Base-by-base conservation (phyloP, 2,329 filamentous ascomycete species). In the Hysterium pulicare region DNA sequence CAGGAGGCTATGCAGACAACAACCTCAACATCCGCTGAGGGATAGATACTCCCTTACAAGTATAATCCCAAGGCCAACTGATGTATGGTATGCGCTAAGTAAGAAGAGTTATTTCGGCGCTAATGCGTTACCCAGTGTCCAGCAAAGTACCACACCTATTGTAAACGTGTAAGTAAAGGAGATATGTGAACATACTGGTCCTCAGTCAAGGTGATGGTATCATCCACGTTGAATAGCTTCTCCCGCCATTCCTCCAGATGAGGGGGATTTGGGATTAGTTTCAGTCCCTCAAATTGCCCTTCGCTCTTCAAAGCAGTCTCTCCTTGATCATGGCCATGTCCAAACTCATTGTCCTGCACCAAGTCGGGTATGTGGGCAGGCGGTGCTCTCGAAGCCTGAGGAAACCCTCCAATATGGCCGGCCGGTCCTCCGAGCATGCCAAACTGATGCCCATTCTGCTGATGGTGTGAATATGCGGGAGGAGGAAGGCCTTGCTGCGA, bases 171-270 rank as follows among this genome's bases (percentile, higher is more conserved):
- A n/a, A n/a, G n/a, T n/a, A n/a, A n/a, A n/a, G n/a, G 13, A 31
- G 11, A 33, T 13, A 3, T 11, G 13, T 64, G 13, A 28, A 44
- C 76, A 50, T 76, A 87, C 82, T 90, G 77, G 48, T 89, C 83
- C 62, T 89, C 81, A 22, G 78, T 87, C 53, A 91, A 67, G 10
- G 83, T 77, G 45, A 90, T 84, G 34, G 76, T 78, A 33, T 86
- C 82, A 53, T 88, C 80, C n/a, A 89, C 82, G 57, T 86, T 76
- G 63, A 90, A 91, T 34, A 90, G 69, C 57, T 75, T 83, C 53
- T 85, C 74, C 39, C 87, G 74, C 87, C 87, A 91, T 47, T 73
- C 71, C 10, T 79, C 72, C 37, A 90, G 71, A 51, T 85, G 73
- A 2, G 85, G 84, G 30, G 86, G 86, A 54, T 86, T 71, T 7